phyloP scores from a whole-genome alignment of 345 rosid species.

The Pseudoturritis turrita region DNA sequence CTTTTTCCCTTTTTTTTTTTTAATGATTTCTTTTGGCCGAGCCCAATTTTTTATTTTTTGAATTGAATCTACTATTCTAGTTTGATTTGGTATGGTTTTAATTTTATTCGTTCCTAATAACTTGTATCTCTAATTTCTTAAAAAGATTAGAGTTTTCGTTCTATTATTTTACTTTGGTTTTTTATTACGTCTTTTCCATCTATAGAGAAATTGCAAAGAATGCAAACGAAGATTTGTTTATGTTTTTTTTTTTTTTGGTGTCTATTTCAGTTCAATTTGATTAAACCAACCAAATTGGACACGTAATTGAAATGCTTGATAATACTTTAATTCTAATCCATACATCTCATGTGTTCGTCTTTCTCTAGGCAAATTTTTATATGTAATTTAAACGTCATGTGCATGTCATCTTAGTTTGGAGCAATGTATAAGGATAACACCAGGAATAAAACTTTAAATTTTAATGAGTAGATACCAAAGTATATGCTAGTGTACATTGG shows the following conservation, averaged over 20 bases:
- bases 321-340: not conserved
- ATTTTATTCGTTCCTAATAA: not conserved
- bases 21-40: not conserved
- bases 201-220: not conserved
- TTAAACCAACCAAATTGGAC: conserved; percentile 7
- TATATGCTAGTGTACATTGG: not conserved
- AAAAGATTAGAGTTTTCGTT: no score
- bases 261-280: not conserved
- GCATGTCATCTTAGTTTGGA: not conserved
- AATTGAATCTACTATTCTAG: not conserved
- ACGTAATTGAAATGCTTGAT: not conserved
- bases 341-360: not conserved
- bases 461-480: not conserved
- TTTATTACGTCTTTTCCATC: not conserved
- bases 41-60: not conserved
- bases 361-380: not conserved
- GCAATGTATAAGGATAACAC: no score
- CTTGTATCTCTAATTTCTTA: not conserved
- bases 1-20: no score
- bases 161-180: not conserved
- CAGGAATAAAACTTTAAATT: not conserved
- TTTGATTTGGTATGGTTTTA: not conserved
- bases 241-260: not conserved
- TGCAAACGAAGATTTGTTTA: not conserved
- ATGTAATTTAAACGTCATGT: no score